Percentiles rank a stretch among this genome's conserved stretches.
Conservation (phyloP, 2,329 filamentous ascomycete species). For the Monilinia polystroma region DNA sequence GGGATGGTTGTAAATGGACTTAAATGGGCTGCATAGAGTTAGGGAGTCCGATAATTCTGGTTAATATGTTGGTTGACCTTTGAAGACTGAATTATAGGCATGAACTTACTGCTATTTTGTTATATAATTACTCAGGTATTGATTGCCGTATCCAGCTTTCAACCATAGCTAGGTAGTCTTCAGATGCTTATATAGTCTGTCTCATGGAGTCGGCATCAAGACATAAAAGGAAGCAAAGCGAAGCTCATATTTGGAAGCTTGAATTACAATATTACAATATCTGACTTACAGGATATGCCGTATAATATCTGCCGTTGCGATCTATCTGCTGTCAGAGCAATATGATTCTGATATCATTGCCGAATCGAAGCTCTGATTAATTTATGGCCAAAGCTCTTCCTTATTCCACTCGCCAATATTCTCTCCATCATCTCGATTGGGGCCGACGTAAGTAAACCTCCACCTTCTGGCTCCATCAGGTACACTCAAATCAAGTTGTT, state of each 20-base stretch:
- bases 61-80: background rate
- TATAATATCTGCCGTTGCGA: background rate
- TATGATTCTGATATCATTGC: background rate
- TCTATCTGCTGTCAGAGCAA: background rate
- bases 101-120: slow-evolving; percentile 5
- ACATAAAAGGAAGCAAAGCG: background rate
- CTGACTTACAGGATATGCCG: too few species aligned
- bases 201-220: background rate
- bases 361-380: background rate
- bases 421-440: slow-evolving; percentile 48
- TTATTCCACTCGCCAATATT: slow-evolving; percentile 53
- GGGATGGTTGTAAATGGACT: background rate
- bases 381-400: slow-evolving; percentile 40
- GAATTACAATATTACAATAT: too few species aligned
- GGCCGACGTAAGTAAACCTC: slow-evolving; percentile 55
- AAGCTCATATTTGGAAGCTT: too few species aligned
- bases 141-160: background rate
- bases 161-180: background rate
- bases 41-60: background rate
- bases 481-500: slow-evolving; percentile 61
- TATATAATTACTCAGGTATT: background rate
- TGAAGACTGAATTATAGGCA: too few species aligned
- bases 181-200: background rate
- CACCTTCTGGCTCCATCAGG: slow-evolving; percentile 56
- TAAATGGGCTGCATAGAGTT: background rate